These are phyloP conservation scores for Primulina tabacum DNA, from an alignment of 257 asterid genomes.

Conservation along the genomic window DNA sequence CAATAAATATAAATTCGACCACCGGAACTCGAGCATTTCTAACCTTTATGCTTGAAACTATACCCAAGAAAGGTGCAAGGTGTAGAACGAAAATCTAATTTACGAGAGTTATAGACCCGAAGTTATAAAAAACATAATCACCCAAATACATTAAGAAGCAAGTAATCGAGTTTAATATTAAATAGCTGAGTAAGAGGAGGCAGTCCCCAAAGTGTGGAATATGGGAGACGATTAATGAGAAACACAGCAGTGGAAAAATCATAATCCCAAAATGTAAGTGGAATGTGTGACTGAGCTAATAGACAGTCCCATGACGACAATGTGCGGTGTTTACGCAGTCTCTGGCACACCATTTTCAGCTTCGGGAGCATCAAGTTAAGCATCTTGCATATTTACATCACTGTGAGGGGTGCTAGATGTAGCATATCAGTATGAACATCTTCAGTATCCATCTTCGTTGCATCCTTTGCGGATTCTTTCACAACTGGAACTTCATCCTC, in stretches of 20 bases:
- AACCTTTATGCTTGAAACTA: not conserved
- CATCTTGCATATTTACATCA: conserved; percentile 70
- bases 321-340: too few species aligned
- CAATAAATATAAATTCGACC: not conserved
- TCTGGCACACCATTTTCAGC: conserved; percentile 68
- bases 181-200: not conserved
- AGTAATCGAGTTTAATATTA: too few species aligned
- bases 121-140: too few species aligned
- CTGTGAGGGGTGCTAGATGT: conserved; percentile 41
- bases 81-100: not conserved
- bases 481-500: conserved; percentile 79
- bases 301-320: too few species aligned
- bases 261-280: too few species aligned
- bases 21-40: not conserved
- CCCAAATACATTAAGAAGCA: too few species aligned
- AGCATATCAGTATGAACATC: conserved; percentile 41
- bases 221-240: not conserved
- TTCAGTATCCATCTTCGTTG: conserved; percentile 76
- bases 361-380: conserved; percentile 49
- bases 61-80: not conserved
- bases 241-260: not conserved
- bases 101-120: too few species aligned
- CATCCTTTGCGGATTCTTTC: conserved; percentile 54
- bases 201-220: not conserved
- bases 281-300: too few species aligned